Conservation (phyloP, 2,329 filamentous ascomycete species). For the Trichothecium sympodiale region DNA sequence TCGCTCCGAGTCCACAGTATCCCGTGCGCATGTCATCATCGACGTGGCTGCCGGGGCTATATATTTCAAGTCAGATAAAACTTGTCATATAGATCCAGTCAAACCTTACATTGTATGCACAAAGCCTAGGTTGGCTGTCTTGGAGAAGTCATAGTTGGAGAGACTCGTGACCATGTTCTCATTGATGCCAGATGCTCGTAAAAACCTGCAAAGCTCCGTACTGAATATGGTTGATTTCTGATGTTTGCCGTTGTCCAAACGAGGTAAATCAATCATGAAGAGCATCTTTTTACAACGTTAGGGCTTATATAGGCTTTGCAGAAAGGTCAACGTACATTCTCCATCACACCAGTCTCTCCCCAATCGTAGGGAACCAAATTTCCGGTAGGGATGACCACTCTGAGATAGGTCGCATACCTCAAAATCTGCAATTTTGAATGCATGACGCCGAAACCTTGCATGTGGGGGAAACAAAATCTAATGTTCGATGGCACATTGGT, state of each 20-base stretch:
- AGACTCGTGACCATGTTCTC: constrained; percentile 57
- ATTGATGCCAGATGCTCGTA: constrained; percentile 55
- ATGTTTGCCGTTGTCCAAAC: constrained; percentile 26
- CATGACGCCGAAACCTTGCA: constrained; percentile 68
- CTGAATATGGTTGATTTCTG: constrained; percentile 43
- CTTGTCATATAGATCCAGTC: too few species aligned
- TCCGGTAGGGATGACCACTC: constrained; percentile 76
- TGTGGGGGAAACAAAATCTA: constrained; percentile 70
- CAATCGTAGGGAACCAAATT: constrained; percentile 83
- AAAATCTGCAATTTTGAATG: constrained; percentile 90
- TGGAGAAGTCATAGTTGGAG: constrained; percentile 68
- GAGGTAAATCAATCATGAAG: constrained; percentile 86
- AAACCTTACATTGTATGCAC: constrained; percentile 78
- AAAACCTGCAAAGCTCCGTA: constrained; percentile 59
- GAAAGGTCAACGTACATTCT: constrained; percentile 55
- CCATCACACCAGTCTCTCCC: constrained; percentile 76
- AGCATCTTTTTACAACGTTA: constrained; percentile 47
- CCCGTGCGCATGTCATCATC: too few species aligned
- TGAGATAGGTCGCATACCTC: constrained; percentile 62
- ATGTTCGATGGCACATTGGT: constrained; percentile 42
- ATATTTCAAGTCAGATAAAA: constrained; percentile 8
- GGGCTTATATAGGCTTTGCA: background rate
- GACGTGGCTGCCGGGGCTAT: constrained; percentile 24
- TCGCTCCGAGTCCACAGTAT: constrained; percentile 60
- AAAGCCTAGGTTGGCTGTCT: constrained; percentile 63